Percentiles rank a stretch among this genome's conserved stretches.
These are phyloP conservation scores for Penicillium verhagenii DNA, from an alignment of 495 filamentous ascomycete genomes.

Conservation along the genomic window DNA sequence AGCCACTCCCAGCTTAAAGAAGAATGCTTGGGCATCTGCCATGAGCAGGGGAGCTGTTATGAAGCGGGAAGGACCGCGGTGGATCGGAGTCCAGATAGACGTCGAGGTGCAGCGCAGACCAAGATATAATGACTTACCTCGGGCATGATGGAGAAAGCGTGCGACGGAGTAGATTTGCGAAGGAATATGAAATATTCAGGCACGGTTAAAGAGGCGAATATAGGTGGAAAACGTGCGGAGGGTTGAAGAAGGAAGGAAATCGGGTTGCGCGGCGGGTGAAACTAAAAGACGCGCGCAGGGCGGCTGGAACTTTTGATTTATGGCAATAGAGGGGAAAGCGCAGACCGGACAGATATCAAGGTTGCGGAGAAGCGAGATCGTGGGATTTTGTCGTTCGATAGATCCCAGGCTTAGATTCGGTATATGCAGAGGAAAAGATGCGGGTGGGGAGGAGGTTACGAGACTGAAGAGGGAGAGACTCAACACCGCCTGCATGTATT, in stretches of 20 bases:
- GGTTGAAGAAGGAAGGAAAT: no score
- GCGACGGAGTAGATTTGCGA: not conserved
- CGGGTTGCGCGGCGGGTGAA: no score
- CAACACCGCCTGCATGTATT: not conserved
- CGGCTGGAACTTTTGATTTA: no score
- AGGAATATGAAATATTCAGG: not conserved
- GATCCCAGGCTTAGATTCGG: not conserved
- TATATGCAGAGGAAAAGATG: not conserved
- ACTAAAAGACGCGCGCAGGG: not conserved
- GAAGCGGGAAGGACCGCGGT: not conserved
- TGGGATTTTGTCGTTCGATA: not conserved
- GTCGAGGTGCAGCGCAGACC: not conserved
- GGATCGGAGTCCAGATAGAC: not conserved
- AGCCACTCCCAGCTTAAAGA: no score
- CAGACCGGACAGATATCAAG: not conserved
- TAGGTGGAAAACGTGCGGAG: no score
- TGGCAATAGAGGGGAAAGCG: not conserved
- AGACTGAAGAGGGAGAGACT: not conserved
- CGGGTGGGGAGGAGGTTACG: not conserved
- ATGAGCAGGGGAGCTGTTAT: not conserved
- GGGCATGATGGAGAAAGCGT: slow-evolving; percentile 35
- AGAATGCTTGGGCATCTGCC: not conserved
- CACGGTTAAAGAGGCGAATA: no score
- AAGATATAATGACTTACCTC: slow-evolving; percentile 35
- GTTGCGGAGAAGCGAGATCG: not conserved